phyloP scores from a whole-genome alignment of 495 filamentous ascomycete genomes.

The Cryomyces minteri region DNA sequence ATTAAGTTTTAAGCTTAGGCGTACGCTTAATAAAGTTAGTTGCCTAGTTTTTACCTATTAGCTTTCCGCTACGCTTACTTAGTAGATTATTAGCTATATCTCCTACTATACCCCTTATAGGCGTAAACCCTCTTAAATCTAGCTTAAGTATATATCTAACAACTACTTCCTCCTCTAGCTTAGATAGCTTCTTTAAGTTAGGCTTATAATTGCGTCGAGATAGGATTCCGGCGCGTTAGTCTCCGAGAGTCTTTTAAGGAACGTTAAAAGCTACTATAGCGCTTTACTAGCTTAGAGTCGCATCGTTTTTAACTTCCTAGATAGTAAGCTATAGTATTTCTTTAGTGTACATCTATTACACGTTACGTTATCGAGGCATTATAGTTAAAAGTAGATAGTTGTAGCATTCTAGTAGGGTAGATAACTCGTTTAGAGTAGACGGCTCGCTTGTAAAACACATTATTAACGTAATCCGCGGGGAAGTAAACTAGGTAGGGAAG shows the following conservation, averaged over 20 bases:
- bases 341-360: not conserved
- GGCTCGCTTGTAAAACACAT: no score
- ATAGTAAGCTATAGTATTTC: constrained; percentile 5
- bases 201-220: constrained; percentile 3
- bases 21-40: constrained; percentile 18
- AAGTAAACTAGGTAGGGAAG: no score
- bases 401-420: no score
- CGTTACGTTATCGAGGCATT: no score
- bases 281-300: not conserved
- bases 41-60: constrained; percentile 14
- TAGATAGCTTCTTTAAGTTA: constrained; percentile 15
- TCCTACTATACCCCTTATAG: constrained; percentile 13
- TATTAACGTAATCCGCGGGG: no score
- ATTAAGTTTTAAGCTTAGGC: constrained; percentile 16
- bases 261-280: constrained; percentile 4
- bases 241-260: not conserved
- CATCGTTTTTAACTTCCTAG: constrained; percentile 1
- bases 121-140: constrained; percentile 15
- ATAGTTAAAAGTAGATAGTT: no score
- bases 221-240: not conserved
- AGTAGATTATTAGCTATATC: constrained; percentile 25
- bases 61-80: constrained; percentile 3
- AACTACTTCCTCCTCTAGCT: constrained; percentile 16
- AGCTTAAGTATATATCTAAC: constrained; percentile 20
- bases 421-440: no score